phyloP scores from a whole-genome alignment of 495 filamentous ascomycete genomes.

The Physcia stellaris region DNA sequence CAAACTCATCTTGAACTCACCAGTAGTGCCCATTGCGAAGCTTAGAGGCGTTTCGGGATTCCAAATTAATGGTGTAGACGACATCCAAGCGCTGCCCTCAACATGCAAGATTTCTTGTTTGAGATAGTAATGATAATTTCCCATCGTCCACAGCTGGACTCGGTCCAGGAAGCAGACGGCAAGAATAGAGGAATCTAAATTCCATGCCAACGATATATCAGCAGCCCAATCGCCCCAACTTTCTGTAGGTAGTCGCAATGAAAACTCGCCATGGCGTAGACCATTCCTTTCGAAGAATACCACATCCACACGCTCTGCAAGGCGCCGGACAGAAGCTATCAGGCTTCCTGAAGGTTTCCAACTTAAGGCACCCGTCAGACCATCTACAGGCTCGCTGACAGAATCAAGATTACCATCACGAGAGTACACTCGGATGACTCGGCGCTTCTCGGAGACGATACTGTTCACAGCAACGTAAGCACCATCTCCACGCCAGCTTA shows the following conservation, averaged over 20 bases:
- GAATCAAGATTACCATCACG: constrained; percentile 82
- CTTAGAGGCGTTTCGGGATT: constrained; percentile 71
- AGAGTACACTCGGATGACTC: constrained; percentile 77
- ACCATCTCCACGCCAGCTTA: constrained; percentile 92
- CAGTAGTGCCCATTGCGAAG: constrained; percentile 36
- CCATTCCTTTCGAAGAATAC: constrained; percentile 97
- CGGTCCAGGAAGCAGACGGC: constrained; percentile 64
- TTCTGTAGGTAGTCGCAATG: constrained; percentile 49
- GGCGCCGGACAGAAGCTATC: constrained; percentile 68
- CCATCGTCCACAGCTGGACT: constrained; percentile 89
- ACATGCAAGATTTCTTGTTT: constrained; percentile 71
- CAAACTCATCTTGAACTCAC: constrained; percentile 15
- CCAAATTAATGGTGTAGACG: constrained; percentile 45
- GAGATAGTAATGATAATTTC: constrained; percentile 97
- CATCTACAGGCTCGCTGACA: constrained; percentile 86
- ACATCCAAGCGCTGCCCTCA: constrained; percentile 11
- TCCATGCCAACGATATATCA: constrained; percentile 65
- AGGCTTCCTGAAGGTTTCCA: constrained; percentile 88
- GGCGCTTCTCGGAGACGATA: constrained; percentile 48
- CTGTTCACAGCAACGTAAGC: constrained; percentile 79
- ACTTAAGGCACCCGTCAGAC: constrained; percentile 70
- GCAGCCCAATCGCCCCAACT: constrained; percentile 40
- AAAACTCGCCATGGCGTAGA: constrained; percentile 83
- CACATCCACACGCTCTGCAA: constrained; percentile 57
- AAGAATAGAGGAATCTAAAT: constrained; percentile 77